These are phyloP conservation scores for Oryza coarctata DNA, from an alignment of 176 grass and related monocot species.

Conservation along the genomic window DNA sequence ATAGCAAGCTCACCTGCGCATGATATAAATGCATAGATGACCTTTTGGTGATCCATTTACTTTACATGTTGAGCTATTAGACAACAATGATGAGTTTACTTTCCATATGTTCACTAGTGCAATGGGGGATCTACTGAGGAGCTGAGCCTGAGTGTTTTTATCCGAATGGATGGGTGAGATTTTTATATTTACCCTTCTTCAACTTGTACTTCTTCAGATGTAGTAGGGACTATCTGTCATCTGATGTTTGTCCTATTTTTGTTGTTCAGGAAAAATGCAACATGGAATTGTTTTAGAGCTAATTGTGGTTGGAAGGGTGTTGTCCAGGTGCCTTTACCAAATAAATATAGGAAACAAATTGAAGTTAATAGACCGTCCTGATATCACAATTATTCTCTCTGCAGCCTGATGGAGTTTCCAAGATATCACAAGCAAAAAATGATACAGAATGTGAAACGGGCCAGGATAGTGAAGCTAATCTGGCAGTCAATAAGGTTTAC, in stretches of 20 bases:
- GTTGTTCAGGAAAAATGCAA: slow-evolving; percentile 47
- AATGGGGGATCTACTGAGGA: slow-evolving; percentile 56
- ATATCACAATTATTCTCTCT: slow-evolving; percentile 16
- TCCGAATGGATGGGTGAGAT: slow-evolving; percentile 55
- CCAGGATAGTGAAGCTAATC: slow-evolving; percentile 18
- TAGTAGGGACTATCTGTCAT: neutral
- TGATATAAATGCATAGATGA: neutral
- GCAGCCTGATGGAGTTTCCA: slow-evolving; percentile 40
- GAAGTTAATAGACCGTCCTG: slow-evolving; percentile 3
- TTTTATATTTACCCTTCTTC: slow-evolving; percentile 22
- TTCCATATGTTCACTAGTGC: slow-evolving; percentile 52
- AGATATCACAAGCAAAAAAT: slow-evolving; percentile 29
- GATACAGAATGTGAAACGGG: slow-evolving; percentile 23
- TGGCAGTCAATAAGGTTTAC: slow-evolving; percentile 41
- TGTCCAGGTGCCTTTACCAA: slow-evolving; percentile 40
- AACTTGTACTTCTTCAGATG: slow-evolving; percentile 14
- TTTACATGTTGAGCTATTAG: slow-evolving; percentile 8
- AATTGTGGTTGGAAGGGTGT: slow-evolving; percentile 78
- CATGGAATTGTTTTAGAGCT: slow-evolving; percentile 78
- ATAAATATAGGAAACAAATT: slow-evolving; percentile 14
- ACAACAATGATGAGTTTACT: slow-evolving; percentile 24
- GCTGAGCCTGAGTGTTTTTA: slow-evolving; percentile 43
- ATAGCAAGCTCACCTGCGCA: neutral
- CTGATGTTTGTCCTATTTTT: slow-evolving; percentile 24
- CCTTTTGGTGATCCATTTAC: slow-evolving; percentile 19